Percentiles rank a stretch among this genome's conserved stretches.
Conservation (phyloP, 2,329 filamentous ascomycete species). For the Hymenoscyphus albidus region DNA sequence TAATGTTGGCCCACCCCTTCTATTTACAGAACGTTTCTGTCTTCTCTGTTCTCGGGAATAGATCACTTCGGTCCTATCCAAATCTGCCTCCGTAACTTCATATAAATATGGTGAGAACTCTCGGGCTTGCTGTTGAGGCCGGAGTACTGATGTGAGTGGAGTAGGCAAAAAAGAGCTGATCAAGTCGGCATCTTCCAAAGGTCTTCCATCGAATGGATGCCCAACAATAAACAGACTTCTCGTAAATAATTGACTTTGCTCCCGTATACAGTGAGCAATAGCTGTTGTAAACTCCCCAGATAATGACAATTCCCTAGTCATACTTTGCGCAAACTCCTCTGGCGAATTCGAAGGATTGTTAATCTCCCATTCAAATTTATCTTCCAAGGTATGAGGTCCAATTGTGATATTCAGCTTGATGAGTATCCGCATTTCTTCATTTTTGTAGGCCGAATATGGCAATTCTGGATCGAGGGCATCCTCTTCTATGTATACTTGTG, state of each 20-base stretch:
- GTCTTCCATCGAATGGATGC: conserved; percentile 91
- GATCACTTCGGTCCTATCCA: conserved; percentile 86
- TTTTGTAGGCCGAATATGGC: conserved; percentile 92
- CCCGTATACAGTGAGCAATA: conserved; percentile 95
- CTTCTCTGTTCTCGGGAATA: conserved; percentile 90
- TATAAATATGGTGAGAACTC: conserved; percentile 93
- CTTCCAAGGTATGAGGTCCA: conserved; percentile 85
- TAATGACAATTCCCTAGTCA: conserved; percentile 85
- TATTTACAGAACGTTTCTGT: conserved; percentile 92
- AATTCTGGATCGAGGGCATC: conserved; percentile 85
- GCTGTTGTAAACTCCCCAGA: conserved; percentile 95
- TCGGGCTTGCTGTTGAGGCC: conserved; percentile 87
- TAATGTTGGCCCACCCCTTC: conserved; percentile 84
- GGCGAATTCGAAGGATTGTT: conserved; percentile 92
- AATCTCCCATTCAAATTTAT: conserved; percentile 99
- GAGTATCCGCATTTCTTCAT: conserved; percentile 96
- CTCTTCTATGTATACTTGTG: conserved; percentile 84
- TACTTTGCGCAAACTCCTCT: conserved; percentile 86
- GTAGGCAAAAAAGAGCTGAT: conserved; percentile 80
- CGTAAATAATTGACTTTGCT: conserved; percentile 92
- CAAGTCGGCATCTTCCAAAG: conserved; percentile 87
- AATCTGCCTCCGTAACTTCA: conserved; percentile 83
- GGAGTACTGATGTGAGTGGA: conserved; percentile 77
- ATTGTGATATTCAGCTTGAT: conserved; percentile 98
- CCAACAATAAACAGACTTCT: conserved; percentile 89